A percentile compares a stretch with the other conserved stretches of the same genome.
These are phyloP conservation scores for Heritiera fomes DNA, from an alignment of 345 rosid genomes.

Conservation along the genomic window DNA sequence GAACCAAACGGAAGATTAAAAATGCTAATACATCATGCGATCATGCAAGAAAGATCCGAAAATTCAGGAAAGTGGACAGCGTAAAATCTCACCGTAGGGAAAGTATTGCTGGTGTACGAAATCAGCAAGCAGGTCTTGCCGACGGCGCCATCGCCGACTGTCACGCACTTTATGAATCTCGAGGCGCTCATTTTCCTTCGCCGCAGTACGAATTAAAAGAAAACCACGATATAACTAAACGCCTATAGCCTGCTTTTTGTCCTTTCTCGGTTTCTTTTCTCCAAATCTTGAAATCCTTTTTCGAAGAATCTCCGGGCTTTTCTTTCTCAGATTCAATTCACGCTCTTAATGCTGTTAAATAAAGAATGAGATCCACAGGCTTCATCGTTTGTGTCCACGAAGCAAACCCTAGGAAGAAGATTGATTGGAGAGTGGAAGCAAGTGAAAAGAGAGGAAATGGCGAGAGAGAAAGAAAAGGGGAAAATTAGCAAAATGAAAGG, in stretches of 20 bases:
- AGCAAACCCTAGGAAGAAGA: not conserved
- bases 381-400: not conserved
- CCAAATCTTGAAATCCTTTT: not conserved
- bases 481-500: slow-evolving; percentile 5
- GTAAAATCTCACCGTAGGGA: slow-evolving; percentile 68
- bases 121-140: slow-evolving; percentile 94
- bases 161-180: slow-evolving; percentile 94
- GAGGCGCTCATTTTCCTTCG: slow-evolving; percentile 71
- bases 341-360: not conserved
- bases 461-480: not conserved
- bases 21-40: not conserved
- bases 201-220: not conserved
- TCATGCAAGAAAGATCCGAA: slow-evolving; percentile 9
- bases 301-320: not conserved
- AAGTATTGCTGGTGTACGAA: slow-evolving; percentile 96
- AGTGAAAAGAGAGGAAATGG: not conserved
- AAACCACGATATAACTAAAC: not conserved
- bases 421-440: not conserved
- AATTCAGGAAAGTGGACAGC: not conserved
- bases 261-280: not conserved
- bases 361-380: slow-evolving; percentile 5
- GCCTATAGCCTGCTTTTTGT: not conserved
- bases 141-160: slow-evolving; percentile 97
- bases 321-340: slow-evolving; percentile 16
- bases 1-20: not conserved